phyloP scores from a whole-genome alignment of 768 basidiomycete species.

The Cystobasidium ongulense region DNA sequence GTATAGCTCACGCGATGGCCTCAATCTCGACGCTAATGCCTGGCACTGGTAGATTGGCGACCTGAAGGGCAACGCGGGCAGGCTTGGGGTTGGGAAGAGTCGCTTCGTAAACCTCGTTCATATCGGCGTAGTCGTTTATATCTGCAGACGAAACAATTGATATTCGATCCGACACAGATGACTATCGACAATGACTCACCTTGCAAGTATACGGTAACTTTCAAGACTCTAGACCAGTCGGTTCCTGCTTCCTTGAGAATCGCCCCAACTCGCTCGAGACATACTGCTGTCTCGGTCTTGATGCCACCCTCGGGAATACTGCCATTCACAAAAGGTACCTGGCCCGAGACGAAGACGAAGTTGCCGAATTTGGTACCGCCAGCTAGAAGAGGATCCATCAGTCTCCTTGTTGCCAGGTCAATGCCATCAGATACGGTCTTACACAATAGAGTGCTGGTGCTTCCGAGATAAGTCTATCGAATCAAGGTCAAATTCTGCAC shows the following conservation, averaged over 20 bases:
- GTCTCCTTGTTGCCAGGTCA: background rate
- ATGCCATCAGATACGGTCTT: background rate
- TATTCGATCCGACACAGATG: background rate
- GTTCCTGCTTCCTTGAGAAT: background rate
- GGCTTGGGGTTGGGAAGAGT: background rate
- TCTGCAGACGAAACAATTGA: no score
- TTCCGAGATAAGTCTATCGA: background rate
- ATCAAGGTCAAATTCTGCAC: no score
- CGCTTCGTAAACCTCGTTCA: background rate
- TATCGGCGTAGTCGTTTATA: background rate
- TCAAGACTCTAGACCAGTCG: background rate
- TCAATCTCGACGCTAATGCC: background rate
- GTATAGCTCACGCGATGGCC: background rate
- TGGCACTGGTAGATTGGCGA: background rate
- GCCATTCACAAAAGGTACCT: background rate
- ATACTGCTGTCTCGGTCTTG: background rate
- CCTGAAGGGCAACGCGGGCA: background rate
- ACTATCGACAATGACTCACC: background rate
- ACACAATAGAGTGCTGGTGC: background rate
- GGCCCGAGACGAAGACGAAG: background rate
- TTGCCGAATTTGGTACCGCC: background rate
- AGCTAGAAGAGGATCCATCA: background rate
- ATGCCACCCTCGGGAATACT: background rate
- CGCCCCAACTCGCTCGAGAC: background rate
- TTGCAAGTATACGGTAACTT: background rate